phyloP scores from a whole-genome alignment of 176 grass and related monocot genomes.

The Eleusine coracana region DNA sequence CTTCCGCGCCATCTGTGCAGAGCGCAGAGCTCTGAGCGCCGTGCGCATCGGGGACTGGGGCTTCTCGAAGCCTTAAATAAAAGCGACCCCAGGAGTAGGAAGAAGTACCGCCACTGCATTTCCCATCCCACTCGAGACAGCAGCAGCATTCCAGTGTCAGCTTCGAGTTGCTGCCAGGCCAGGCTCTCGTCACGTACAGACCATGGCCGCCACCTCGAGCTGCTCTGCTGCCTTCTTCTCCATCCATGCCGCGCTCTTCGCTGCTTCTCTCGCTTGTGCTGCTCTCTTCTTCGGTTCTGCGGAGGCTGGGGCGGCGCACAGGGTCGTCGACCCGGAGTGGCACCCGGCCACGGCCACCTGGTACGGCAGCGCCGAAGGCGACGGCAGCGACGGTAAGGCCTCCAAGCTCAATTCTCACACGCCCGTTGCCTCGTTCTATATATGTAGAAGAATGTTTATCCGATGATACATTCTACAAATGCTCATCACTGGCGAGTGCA shows the following conservation, averaged over 20 bases:
- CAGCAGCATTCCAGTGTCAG: background rate
- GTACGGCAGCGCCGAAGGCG: conserved; percentile 88
- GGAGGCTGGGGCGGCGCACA: conserved; percentile 40
- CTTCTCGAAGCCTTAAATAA: conserved; percentile 59
- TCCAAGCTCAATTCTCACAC: background rate
- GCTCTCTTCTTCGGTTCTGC: conserved; percentile 23
- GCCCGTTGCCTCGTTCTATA: background rate
- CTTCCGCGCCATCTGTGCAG: conserved; percentile 41
- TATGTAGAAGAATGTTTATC: background rate
- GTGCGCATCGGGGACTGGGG: conserved; percentile 23
- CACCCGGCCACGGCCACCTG: conserved; percentile 91
- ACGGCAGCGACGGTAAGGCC: conserved; percentile 84
- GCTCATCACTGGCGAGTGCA: background rate
- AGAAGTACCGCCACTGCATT: conserved; percentile 12
- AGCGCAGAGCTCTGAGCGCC: conserved; percentile 26
- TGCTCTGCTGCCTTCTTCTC: conserved; percentile 13
- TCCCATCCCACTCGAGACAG: background rate
- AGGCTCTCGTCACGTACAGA: background rate
- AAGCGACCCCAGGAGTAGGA: background rate
- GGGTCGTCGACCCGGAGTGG: conserved; percentile 79
- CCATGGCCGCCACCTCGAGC: conserved; percentile 12
- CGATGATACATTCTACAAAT: background rate
- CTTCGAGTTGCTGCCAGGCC: background rate
- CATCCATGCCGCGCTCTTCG: conserved; percentile 13
- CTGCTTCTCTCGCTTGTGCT: conserved; percentile 2